Percentiles rank a stretch among this genome's conserved stretches.
phyloP scores from a whole-genome alignment of 345 rosid genomes.

The Salix koriyanagi region DNA sequence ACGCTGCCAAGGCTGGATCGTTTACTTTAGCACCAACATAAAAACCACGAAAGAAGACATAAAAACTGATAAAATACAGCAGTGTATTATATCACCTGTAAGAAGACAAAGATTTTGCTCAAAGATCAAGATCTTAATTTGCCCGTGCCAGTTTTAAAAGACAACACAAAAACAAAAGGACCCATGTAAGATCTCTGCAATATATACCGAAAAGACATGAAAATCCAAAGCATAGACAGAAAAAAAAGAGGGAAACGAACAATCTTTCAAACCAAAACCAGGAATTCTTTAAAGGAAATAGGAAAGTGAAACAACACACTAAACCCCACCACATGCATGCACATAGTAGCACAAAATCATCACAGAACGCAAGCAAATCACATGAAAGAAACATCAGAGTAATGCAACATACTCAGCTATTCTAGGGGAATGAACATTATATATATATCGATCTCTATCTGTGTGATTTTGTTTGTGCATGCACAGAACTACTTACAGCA shows the following conservation, averaged over 20 bases:
- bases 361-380: constrained; percentile 4
- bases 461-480: background rate
- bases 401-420: constrained; percentile 20
- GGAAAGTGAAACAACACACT: background rate
- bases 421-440: background rate
- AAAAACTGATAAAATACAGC: background rate
- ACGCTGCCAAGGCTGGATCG: background rate
- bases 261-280: background rate
- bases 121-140: constrained; percentile 12
- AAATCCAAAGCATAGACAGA: background rate
- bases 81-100: background rate
- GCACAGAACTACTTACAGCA: background rate
- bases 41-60: background rate
- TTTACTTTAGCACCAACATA: background rate
- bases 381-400: background rate
- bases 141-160: background rate
- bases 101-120: constrained; percentile 8
- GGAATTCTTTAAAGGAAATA: constrained; percentile 7
- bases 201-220: background rate
- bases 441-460: background rate
- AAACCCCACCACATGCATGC: constrained; percentile 30
- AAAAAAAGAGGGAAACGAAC: background rate
- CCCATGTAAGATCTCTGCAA: constrained; percentile 9
- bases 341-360: background rate
- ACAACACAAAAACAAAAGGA: constrained; percentile 8